Conservation (phyloP, 106 monocot species). For the Apostasia shenzhenica region DNA sequence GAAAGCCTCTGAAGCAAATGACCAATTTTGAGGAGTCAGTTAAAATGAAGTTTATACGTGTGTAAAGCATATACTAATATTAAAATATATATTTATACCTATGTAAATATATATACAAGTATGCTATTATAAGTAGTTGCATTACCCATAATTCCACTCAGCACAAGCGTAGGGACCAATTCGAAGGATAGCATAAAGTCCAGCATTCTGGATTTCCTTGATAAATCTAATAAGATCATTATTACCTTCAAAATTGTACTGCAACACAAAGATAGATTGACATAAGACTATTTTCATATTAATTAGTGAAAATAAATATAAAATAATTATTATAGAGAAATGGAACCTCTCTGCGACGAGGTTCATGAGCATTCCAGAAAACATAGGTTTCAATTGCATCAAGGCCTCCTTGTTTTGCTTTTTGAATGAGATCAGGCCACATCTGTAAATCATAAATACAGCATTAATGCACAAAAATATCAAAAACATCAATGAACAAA, state of each 20-base stretch:
- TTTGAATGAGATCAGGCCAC: conserved; percentile 57
- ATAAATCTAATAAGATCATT: conserved; percentile 35
- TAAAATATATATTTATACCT: too few relatives aligned
- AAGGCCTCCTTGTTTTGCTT: conserved; percentile 65
- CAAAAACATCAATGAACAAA: too few relatives aligned
- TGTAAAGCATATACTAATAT: too few relatives aligned
- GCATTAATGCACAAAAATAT: too few relatives aligned
- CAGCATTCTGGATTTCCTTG: conserved; percentile 26
- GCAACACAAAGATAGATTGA: not conserved
- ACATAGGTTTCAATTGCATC: conserved; percentile 70
- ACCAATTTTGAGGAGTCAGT: too few relatives aligned
- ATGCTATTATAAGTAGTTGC: too few relatives aligned
- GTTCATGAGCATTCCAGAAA: conserved; percentile 71
- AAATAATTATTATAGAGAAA: too few relatives aligned
- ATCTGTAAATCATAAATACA: conserved; percentile 15
- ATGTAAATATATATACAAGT: too few relatives aligned
- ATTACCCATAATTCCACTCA: conserved; percentile 45
- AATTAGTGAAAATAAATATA: too few relatives aligned
- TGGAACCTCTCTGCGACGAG: conserved; percentile 22
- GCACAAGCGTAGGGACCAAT: conserved; percentile 42
- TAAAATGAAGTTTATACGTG: too few relatives aligned
- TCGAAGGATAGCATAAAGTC: conserved; percentile 28
- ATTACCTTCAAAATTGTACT: conserved; percentile 40
- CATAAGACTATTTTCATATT: too few relatives aligned
- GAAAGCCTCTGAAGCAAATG: conserved; percentile 20